Base-by-base conservation (phyloP, 2,329 filamentous ascomycete genomes). In the Pezicula carpinea region DNA sequence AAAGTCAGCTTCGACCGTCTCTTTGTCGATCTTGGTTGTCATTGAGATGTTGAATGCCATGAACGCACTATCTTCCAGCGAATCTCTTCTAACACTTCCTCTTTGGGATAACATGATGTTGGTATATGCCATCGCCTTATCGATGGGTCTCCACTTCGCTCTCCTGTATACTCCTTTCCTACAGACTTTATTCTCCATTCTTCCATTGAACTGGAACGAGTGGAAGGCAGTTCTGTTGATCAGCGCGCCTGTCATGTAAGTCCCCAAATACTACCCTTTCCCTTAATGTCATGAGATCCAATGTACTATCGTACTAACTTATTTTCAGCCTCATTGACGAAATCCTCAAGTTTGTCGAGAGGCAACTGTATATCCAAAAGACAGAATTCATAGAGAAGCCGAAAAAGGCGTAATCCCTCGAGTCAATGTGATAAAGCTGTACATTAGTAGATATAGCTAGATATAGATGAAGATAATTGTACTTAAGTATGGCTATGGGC, bases 41-140 rank as follows among this genome's bases (percentile, higher is more conserved):
- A 97, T 99, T 63, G 93, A 99, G 73, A 99, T 99, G 93, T 80
- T 99, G 65, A 99, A 99, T 70, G 93, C 93, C 59, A 92, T 97
- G 86, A 99, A 99, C 65, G 93, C 92, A 0, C 79, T 99, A 26
- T 96, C 90, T 2, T 96, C 90, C 1, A 95, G 89, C 67, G 93
- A 99, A 70, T 95, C 89, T 14, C 82, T 99, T 11, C 70, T 99
- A 47, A 96, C 91, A 2, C 80, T 99, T 53, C 92, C 91, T 8
- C 75, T 99, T n/a, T 96, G 92, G 92, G 82, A 92, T 64, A 99
- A 99, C 73, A 93, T 96, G 85, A 93, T 96, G 78, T 83, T 99
- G 15, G 89, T 99, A 46, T 96, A 95, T 61, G 95, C 93, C 53
- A 96, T 99, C 63, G 76, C 79, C 10, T 74, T 99, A 53, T 95